These are phyloP conservation scores for Bolboschoenoplectus hybrid DNA, from an alignment of 202 grass and related monocot genomes.

Conservation along the genomic window DNA sequence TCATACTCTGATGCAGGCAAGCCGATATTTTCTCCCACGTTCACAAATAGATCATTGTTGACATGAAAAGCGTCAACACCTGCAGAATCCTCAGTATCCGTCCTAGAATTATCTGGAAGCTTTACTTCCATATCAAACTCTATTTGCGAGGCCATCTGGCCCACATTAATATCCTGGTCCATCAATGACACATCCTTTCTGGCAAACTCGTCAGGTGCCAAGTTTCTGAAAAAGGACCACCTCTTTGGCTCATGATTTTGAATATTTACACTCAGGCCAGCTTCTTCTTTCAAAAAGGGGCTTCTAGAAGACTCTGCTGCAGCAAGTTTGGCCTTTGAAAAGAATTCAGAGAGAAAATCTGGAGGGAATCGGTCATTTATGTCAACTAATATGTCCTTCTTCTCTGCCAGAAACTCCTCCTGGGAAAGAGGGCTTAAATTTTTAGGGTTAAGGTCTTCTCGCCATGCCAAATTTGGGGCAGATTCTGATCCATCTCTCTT, in stretches of 20 bases:
- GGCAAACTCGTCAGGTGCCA: constrained; percentile 79
- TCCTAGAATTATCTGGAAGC: constrained; percentile 45
- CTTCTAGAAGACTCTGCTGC: constrained; percentile 57
- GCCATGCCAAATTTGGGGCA: constrained; percentile 42
- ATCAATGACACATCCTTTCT: constrained; percentile 62
- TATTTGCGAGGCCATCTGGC: constrained; percentile 54
- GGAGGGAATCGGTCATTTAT: constrained; percentile 67
- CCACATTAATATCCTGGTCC: constrained; percentile 62
- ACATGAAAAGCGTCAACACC: constrained; percentile 64
- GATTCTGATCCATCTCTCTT: constrained; percentile 45
- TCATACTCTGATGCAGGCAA: constrained; percentile 64
- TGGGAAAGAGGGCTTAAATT: constrained; percentile 45
- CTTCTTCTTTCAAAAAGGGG: constrained; percentile 62
- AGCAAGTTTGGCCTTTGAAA: constrained; percentile 65
- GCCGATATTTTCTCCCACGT: constrained; percentile 63
- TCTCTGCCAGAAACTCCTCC: constrained; percentile 54
- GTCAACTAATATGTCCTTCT: constrained; percentile 61
- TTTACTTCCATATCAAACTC: constrained; percentile 53
- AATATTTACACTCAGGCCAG: constrained; percentile 87
- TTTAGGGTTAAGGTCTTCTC: constrained; percentile 44
- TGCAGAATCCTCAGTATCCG: constrained; percentile 43
- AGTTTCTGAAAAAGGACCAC: constrained; percentile 98
- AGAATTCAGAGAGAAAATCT: constrained; percentile 93
- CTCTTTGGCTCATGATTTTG: constrained; percentile 78
- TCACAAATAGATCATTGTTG: constrained; percentile 73